Percentiles rank a stretch among this genome's conserved stretches.
Conservation (phyloP, 257 asterid genomes). For the Forsythia viridissima region DNA sequence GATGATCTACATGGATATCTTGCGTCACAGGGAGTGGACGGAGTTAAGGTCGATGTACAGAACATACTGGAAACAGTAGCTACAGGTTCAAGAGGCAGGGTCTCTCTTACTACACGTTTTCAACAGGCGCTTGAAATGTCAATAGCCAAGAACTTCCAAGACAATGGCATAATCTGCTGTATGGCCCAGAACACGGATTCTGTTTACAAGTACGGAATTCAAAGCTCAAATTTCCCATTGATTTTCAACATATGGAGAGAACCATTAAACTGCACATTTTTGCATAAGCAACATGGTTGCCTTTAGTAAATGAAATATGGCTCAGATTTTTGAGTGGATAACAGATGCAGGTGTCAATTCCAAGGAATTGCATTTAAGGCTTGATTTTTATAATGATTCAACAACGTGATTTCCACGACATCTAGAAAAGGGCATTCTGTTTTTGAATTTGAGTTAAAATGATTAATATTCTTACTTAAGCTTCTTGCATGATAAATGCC, state of each 20-base stretch:
- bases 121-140: constrained; percentile 59
- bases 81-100: constrained; percentile 48
- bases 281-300: background rate
- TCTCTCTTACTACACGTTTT: constrained; percentile 40
- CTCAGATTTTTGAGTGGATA: background rate
- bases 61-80: constrained; percentile 51
- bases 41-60: constrained; percentile 54
- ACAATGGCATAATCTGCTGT: constrained; percentile 56
- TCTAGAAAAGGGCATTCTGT: background rate
- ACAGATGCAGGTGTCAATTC: background rate
- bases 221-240: background rate
- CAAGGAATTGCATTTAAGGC: background rate
- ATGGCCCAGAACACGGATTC: constrained; percentile 66
- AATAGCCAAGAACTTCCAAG: constrained; percentile 47
- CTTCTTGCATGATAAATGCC: background rate
- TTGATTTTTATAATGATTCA: background rate
- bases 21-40: constrained; percentile 49
- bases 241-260: background rate
- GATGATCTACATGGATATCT: constrained; percentile 48
- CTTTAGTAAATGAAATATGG: constrained; percentile 2
- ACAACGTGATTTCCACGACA: background rate
- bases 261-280: background rate
- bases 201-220: constrained; percentile 44
- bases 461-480: background rate
- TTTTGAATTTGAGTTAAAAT: background rate